Conservation (phyloP, 306 rosid species). For the Mucuna pruriens region DNA sequence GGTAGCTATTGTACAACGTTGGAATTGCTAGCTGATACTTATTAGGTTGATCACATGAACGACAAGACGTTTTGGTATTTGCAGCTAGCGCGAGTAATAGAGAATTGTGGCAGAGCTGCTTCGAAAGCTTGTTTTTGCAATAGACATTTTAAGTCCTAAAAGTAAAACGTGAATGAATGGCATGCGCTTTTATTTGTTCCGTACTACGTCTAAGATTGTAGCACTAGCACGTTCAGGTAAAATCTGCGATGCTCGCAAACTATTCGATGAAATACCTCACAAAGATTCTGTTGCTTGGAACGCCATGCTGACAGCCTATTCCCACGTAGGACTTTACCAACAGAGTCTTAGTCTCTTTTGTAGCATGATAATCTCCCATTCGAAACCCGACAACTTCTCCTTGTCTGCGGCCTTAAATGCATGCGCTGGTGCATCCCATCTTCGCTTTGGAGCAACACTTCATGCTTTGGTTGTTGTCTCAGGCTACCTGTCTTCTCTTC, state of each 20-base stretch:
- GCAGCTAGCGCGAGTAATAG: neutral
- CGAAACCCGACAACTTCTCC: conserved; percentile 62
- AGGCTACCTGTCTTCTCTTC: conserved; percentile 62
- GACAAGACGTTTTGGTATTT: neutral
- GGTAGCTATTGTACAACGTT: no score
- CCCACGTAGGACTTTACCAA: conserved; percentile 59
- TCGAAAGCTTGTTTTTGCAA: neutral
- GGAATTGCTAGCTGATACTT: neutral
- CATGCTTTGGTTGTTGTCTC: conserved; percentile 59
- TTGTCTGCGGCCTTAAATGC: conserved; percentile 63
- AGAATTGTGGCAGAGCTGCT: neutral
- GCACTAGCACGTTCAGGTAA: conserved; percentile 48
- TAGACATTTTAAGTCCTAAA: neutral
- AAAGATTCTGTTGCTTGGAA: conserved; percentile 80
- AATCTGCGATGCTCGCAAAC: conserved; percentile 61
- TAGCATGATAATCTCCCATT: conserved; percentile 54
- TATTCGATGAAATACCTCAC: conserved; percentile 68
- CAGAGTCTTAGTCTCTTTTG: conserved; percentile 58
- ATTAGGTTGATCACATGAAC: neutral
- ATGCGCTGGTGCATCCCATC: conserved; percentile 53
- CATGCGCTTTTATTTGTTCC: conserved; percentile 57
- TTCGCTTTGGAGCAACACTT: conserved; percentile 50
- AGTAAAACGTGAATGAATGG: conserved; percentile 36
- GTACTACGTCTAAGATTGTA: conserved; percentile 55
- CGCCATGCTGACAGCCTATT: conserved; percentile 71